Evolutionary conservation across 148 eudicot genomes (phyloP).

Genomic region (Fagopyrum esculentum): DNA sequence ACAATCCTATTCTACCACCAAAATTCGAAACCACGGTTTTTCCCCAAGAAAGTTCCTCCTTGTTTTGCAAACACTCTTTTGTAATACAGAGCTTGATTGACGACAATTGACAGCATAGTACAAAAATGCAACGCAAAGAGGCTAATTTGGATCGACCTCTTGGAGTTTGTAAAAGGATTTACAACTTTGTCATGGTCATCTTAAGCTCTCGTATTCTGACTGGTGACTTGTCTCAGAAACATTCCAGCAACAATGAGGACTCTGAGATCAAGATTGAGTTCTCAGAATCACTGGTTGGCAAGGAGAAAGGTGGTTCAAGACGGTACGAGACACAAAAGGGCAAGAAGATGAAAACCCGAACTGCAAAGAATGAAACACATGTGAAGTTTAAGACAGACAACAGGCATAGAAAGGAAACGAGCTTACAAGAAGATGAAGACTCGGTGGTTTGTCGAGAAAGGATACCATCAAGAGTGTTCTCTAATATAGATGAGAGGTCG

Average conservation of each 20-base stretch:
- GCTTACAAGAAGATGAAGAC: not conserved
- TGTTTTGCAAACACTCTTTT: not conserved
- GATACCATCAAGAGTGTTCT: conserved; percentile 10
- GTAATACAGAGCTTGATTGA: not conserved
- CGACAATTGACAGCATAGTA: not conserved
- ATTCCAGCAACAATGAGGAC: not conserved
- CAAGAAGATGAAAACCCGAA: not conserved
- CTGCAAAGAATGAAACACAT: not conserved
- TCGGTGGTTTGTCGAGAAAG: not conserved
- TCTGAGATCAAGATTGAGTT: conserved; percentile 9
- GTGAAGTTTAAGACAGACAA: not conserved
- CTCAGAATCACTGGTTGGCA: not conserved
- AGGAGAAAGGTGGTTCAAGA: not conserved
- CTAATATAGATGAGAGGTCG: not conserved
- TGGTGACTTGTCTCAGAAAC: not conserved
- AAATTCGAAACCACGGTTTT: not conserved
- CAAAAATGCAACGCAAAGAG: conserved; percentile 2
- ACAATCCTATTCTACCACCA: not conserved
- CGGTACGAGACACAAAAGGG: not conserved
- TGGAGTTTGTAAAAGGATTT: not conserved
- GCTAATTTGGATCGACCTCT: not conserved
- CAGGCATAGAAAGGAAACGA: not conserved
- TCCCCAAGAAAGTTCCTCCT: not conserved
- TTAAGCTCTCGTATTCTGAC: not conserved
- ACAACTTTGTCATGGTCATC: not conserved